phyloP scores from a whole-genome alignment of 176 grass and related monocot species.

The Triticum urartu region DNA sequence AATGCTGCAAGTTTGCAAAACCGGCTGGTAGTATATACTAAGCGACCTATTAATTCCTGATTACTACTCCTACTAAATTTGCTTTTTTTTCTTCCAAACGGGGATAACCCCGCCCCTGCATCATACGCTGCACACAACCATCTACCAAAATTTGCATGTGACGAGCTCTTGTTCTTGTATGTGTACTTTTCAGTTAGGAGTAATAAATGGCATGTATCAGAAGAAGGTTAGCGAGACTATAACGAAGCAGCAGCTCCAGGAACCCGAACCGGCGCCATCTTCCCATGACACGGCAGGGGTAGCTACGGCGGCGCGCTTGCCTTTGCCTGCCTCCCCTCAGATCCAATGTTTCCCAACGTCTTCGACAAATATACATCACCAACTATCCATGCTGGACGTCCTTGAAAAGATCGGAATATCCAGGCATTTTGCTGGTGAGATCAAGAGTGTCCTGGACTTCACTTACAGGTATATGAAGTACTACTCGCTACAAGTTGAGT shows the following conservation, averaged over 20 bases:
- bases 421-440: conserved; percentile 46
- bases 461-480: conserved; percentile 40
- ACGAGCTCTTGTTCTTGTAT: neutral
- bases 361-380: conserved; percentile 36
- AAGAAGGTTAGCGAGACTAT: neutral
- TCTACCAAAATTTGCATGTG: neutral
- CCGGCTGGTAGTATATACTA: neutral
- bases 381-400: conserved; percentile 50
- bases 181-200: neutral
- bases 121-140: too few species aligned
- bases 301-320: neutral
- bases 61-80: too few species aligned
- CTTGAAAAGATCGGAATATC: conserved; percentile 61
- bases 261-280: neutral
- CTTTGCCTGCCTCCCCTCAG: neutral
- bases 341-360: neutral
- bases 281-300: too few species aligned
- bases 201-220: neutral
- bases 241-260: neutral
- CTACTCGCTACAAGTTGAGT: neutral
- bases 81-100: too few species aligned
- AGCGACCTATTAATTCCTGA: neutral
- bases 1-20: neutral
- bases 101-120: too few species aligned
- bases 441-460: conserved; percentile 47